These are phyloP conservation scores for Elymus sibiricus DNA, from an alignment of 176 grass and related monocot species.

Conservation along the genomic window DNA sequence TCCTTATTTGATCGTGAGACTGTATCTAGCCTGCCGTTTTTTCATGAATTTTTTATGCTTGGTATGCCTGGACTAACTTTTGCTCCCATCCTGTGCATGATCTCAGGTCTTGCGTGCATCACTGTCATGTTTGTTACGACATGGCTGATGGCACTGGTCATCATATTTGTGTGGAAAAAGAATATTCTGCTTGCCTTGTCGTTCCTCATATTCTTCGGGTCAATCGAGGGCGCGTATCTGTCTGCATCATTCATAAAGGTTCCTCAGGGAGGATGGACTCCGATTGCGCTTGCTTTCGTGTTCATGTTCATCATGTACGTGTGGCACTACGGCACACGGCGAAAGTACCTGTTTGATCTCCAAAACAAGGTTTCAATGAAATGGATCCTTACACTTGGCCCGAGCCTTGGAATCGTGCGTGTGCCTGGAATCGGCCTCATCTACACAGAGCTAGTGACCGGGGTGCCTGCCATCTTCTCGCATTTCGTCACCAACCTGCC, in stretches of 20 bases:
- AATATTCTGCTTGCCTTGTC: conserved; percentile 31
- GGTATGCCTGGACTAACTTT: conserved; percentile 9
- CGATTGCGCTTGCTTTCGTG: conserved; percentile 46
- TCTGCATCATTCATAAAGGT: conserved; percentile 56
- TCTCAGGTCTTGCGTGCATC: conserved; percentile 64
- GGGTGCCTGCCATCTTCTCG: conserved; percentile 73
- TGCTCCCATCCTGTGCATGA: not conserved
- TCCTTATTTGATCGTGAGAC: not conserved
- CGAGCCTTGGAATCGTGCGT: conserved; percentile 70
- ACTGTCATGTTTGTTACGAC: conserved; percentile 72
- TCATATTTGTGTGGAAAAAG: conserved; percentile 74
- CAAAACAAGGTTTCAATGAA: conserved; percentile 91
- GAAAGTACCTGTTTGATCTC: conserved; percentile 62
- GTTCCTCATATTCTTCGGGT: conserved; percentile 58
- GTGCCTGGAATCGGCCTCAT: conserved; percentile 77
- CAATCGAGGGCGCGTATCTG: conserved; percentile 43
- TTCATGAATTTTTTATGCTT: not conserved
- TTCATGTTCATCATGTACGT: conserved; percentile 71
- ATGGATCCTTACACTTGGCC: conserved; percentile 67
- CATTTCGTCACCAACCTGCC: conserved; percentile 84
- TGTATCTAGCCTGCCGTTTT: not conserved
- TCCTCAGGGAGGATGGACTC: conserved; percentile 68
- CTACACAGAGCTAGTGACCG: conserved; percentile 67
- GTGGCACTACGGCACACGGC: conserved; percentile 69
- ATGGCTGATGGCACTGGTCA: conserved; percentile 61